Base-by-base conservation (phyloP, 129 eudicot species). In the Artemisia annua region DNA sequence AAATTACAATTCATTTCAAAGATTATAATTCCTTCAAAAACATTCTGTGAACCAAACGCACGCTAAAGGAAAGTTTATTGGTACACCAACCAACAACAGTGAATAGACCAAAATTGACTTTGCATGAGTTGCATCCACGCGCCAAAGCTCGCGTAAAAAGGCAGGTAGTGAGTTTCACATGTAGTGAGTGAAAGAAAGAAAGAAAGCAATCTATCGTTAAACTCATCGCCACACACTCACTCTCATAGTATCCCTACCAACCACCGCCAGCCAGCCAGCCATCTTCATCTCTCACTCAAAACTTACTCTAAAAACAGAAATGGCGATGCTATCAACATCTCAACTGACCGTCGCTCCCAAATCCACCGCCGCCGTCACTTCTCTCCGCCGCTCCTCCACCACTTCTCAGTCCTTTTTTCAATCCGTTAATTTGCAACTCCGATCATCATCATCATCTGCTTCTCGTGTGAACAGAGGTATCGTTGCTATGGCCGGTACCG, bases 401-500 rank as follows among this genome's bases (percentile, higher is more conserved):
- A 73, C 84, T 18, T 60, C 82, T 52, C 91, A 84, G 3, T 83
- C 88, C 32, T 82, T 85, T 48, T 87, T 87, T 64, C 84, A 92
- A 14, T 69, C 79, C n/a, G 87, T 92, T 71, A 76, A 84, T 73
- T 83, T 91, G 67, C 98, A 86, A 52, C 43, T 86, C 51, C 90
- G 96, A 66, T 62, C 75, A 22, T 82, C 92, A n/a, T 17, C n/a
- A n/a, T n/a, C n/a, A n/a, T 80, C 93, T 70, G 60, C 92, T 55
- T 62, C 92, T 43, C 80, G 79, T 30, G 76, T 76, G 58, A 81
- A 66, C 85, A 83, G 87, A 55, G 79, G 80, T 53, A 90, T 95
- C 81, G 94, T 86, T 48, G 69, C 96, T 71, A 95, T 95, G 99
- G 96, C 99, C 66, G 97, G 89, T 77, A 74, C 99, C 70, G 96